Evolutionary conservation across 805 yeast species (phyloP).

Genomic region (Starmerella floricola): DNA sequence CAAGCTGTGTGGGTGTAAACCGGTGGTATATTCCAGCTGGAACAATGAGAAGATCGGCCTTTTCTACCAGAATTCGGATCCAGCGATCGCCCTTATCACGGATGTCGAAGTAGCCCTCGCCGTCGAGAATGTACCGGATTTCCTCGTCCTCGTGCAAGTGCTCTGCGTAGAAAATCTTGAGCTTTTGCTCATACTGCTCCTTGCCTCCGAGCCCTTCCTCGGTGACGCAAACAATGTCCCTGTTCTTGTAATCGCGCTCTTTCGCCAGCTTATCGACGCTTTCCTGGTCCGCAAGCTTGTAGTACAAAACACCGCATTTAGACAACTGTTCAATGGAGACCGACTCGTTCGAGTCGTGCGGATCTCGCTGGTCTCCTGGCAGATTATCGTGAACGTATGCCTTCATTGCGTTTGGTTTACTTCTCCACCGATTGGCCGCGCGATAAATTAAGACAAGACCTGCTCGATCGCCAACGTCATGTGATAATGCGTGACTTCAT

Average conservation of each 20-base stretch:
- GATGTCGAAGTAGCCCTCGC: conserved; percentile 86
- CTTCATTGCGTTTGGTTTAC: no score
- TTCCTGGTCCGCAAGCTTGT: conserved; percentile 36
- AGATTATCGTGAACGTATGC: conserved; percentile 21
- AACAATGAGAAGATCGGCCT: conserved; percentile 47
- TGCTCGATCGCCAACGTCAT: no score
- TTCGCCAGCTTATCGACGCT: conserved; percentile 56
- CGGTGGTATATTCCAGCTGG: conserved; percentile 95
- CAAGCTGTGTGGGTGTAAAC: conserved; percentile 57
- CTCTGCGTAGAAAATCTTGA: conserved; percentile 62
- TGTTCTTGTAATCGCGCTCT: conserved; percentile 62
- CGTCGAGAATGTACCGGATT: conserved; percentile 77
- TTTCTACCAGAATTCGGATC: conserved; percentile 58
- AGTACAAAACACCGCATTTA: conserved; percentile 58
- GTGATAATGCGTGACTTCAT: no score
- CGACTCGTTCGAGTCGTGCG: conserved; percentile 39
- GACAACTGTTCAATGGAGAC: conserved; percentile 42
- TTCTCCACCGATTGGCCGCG: no score
- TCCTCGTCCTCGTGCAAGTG: conserved; percentile 97
- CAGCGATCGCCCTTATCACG: conserved; percentile 52
- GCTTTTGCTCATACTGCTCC: conserved; percentile 50
- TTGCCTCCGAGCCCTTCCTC: conserved; percentile 46
- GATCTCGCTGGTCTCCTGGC: conserved; percentile 22
- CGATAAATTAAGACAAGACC: no score
- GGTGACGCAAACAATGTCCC: conserved; percentile 58